A percentile compares a stretch with the other conserved stretches of the same genome.
These are phyloP conservation scores for Boletus tylopilopsis DNA, from an alignment of 768 basidiomycete genomes.

Conservation along the genomic window DNA sequence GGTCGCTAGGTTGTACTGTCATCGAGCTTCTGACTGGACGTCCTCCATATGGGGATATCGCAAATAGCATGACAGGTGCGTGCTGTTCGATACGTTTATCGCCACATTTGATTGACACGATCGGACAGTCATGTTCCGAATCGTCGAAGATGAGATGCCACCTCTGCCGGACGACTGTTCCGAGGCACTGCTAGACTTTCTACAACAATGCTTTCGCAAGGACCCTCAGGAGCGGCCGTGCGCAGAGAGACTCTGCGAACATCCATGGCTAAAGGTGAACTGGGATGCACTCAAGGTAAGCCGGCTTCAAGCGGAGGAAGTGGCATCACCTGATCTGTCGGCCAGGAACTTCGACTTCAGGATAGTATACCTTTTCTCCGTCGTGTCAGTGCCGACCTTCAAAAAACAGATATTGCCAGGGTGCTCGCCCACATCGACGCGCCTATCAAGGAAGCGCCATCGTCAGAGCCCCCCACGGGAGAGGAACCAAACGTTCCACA, in stretches of 20 bases:
- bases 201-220: slow-evolving; percentile 87
- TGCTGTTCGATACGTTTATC: slow-evolving; percentile 1
- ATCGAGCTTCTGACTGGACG: slow-evolving; percentile 90
- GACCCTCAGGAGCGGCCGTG: slow-evolving; percentile 79
- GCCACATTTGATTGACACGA: neutral
- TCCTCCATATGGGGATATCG: slow-evolving; percentile 88
- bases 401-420: slow-evolving; percentile 63
- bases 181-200: slow-evolving; percentile 71
- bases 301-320: neutral
- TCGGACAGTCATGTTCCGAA: slow-evolving; percentile 86
- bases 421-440: slow-evolving; percentile 42
- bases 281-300: slow-evolving; percentile 77
- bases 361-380: slow-evolving; percentile 95
- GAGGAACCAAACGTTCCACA: slow-evolving; percentile 37
- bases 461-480: slow-evolving; percentile 43
- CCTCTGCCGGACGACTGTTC: slow-evolving; percentile 82
- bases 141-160: slow-evolving; percentile 91
- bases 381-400: slow-evolving; percentile 82
- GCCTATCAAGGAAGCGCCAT: slow-evolving; percentile 33
- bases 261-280: slow-evolving; percentile 83
- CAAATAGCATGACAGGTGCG: slow-evolving; percentile 87
- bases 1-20: slow-evolving; percentile 94
- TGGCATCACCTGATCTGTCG: neutral
- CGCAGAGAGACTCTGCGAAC: slow-evolving; percentile 83
- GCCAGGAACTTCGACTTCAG: slow-evolving; percentile 78